Evolutionary conservation across 345 rosid genomes (phyloP), one percentile per base, ranked within the genome.

Genomic region (Noccaea caerulescens): DNA sequence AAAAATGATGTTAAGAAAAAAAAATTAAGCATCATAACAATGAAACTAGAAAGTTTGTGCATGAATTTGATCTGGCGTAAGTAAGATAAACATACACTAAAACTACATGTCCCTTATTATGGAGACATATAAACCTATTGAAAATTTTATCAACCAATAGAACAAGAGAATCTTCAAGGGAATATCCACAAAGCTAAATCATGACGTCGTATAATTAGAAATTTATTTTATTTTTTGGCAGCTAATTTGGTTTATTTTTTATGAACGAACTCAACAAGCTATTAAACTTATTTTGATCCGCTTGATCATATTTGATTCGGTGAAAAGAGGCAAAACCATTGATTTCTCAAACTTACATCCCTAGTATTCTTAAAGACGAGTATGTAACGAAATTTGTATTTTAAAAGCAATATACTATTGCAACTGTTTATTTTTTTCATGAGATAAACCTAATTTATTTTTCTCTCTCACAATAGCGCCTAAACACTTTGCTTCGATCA

Each of bases 101-200:
- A 51, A 51, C 25, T 7, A 52, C 41, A n/a, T 39, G 62, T 42
- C 62, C 8, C 53, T 10, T 5, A 55, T 53, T 54, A 67, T 54
- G 18, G 33, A 67, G 16, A 67, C 62, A 66, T 20, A 52, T 1
- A 66, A 53, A 66, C 3, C 39, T 38, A 52, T 39, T 66, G 27
- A 3, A 39, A 52, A 8, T 2, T 3, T 2, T 20, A 32, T 3
- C 32, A 67, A 67, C 16, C 18, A 67, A 39, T 66, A 0, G 2
- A 42, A 30, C 9, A 42, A 67, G 11, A 54, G 43, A 27, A 53
- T 43, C 27, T 25, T 39, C 41, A 16, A 6, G 14, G n/a, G 52
- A 23, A 52, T 39, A 66, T 52, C 46, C 60, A 39, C 50, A 38
- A n/a, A 52, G 3, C 49, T 50, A 55, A 10, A 1, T 53, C 39